Base-by-base conservation (phyloP, 164 flowering plant species). In the Annona cherimola region DNA sequence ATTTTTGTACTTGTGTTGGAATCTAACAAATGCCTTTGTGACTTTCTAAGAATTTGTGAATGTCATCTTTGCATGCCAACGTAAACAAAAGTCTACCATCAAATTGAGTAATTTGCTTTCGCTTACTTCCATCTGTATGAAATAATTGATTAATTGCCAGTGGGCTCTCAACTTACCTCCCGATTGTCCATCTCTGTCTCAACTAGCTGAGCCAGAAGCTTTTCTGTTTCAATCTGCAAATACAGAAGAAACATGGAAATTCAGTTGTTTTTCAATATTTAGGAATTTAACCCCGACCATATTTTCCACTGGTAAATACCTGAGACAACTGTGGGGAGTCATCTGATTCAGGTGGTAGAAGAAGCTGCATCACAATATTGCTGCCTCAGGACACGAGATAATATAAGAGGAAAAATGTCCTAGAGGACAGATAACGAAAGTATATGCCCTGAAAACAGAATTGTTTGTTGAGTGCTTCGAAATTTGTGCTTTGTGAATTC, bases 221-320 rank as follows among this genome's bases (percentile, higher is more conserved):
- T 92, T 76, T 92, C 98, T 5, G 98, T 92, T 79, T 90, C 98
- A 75, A 92, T 92, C 98, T 92, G 85, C 16, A n/a, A 5, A 19
- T 35, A 63, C 6, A 68, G 35, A 35, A 45, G 19, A 45, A 71
- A 60, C 20, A 50, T 7, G 7, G 16, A 42, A 43, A 66, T 16
- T 8, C 16, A 12, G 0, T 61, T 61, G 40, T 18, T 43, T 18
- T 60, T 1, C 19, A 19, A 26, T 9, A n/a, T 26, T 26, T 26
- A 61, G 12, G 16, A 45, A 67, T 14, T 12, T 6, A 39, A 44
- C 26, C 9, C 40, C 57, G 45, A 39, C 12, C 26, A 55, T 46
- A 44, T 26, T 42, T 20, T 71, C 65, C 40, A 6, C 3, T 46
- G 39, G n/a, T 40, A 3, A 44, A 46, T 46, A 77, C 79, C 79